A percentile compares a stretch with the other conserved stretches of the same genome.
These are phyloP conservation scores for Mortierella polycephala DNA, from an alignment of 371 early-diverging fungal species.

Conservation along the genomic window DNA sequence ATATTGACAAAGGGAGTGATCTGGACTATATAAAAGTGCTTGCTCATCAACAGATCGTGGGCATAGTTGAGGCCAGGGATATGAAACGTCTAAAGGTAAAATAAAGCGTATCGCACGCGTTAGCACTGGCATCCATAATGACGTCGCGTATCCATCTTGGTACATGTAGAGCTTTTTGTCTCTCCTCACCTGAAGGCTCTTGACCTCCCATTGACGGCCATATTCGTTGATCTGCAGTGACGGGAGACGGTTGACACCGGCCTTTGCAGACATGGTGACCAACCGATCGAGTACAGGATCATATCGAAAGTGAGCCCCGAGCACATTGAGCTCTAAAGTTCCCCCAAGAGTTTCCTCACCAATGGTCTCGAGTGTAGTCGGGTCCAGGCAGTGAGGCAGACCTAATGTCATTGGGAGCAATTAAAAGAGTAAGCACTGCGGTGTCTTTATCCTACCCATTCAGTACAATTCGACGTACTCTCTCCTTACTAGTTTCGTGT, in stretches of 20 bases:
- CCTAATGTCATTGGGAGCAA: conserved; percentile 6
- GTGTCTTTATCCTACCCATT: neutral
- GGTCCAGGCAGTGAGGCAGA: conserved; percentile 48
- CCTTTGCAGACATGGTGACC: conserved; percentile 51
- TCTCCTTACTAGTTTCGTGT: conserved; percentile 33
- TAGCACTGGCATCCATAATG: too few species aligned
- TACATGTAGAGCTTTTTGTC: neutral
- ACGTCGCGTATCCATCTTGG: too few species aligned
- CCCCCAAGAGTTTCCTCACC: conserved; percentile 39
- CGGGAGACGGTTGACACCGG: conserved; percentile 38
- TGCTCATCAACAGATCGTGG: conserved; percentile 48
- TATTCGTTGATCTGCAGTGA: conserved; percentile 51
- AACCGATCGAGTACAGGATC: conserved; percentile 46
- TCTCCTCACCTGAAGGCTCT: conserved; percentile 37
- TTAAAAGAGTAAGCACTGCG: too few species aligned
- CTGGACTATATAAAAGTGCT: conserved; percentile 53
- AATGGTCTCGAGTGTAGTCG: conserved; percentile 46
- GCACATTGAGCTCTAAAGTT: conserved; percentile 32
- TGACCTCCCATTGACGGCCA: conserved; percentile 44
- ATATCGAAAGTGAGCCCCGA: conserved; percentile 50
- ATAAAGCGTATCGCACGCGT: neutral
- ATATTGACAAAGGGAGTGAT: conserved; percentile 50
- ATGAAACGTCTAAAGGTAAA: conserved; percentile 27
- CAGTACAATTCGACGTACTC: neutral
- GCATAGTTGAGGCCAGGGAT: conserved; percentile 52